Base-by-base conservation (phyloP, 225 moss, liverwort and hornwort species). In the Polytrichum formosum region DNA sequence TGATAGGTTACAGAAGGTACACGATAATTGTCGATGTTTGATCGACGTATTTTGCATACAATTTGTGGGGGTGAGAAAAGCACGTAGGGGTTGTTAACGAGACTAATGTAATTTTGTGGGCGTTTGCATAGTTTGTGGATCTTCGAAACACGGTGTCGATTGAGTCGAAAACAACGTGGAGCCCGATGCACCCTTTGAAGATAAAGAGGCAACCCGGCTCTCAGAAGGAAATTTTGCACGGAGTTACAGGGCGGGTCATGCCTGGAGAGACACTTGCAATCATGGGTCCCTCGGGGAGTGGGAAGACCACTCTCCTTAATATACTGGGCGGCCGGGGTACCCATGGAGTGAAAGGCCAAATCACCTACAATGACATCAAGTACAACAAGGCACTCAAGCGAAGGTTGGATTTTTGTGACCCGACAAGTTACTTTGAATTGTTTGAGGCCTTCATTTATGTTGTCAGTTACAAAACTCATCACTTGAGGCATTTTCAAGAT, bases 261-360 rank as follows among this genome's bases (percentile, higher is more conserved):
- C 93, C 93, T 25, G 91, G 91, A 61, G 93, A 93, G 75, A 85
- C 89, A n/a, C 63, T 93, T 71, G 93, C 93, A 26, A 85, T 93
- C 35, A 85, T 93, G 91, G 93, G 93, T 0, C 93, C 93, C 2
- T 93, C 93, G 0, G 93, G 93, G 1, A 91, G 93, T 67, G 93
- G 93, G 65, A 93, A 93, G 72, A 93, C 93, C 1, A 89, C 93
- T 16, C 65, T 93, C 6, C 93, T 93, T 8, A 93, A 93, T 5
- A 63, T 93, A 2, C 19, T 93, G 31, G 91, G 93, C n/a, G 93
- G 91, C 22, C 84, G 93, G 62, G 67, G 74, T n/a, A 85, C 70
- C 9, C 73, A 73, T 29, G 76, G 75, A 58, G 18, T 84, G n/a
- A 74, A 61, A 21, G 89, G 89, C 6, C 70, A 76, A 60, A 60